These are phyloP conservation scores for Morella rubra DNA, from an alignment of 306 rosid genomes.

Conservation along the genomic window DNA sequence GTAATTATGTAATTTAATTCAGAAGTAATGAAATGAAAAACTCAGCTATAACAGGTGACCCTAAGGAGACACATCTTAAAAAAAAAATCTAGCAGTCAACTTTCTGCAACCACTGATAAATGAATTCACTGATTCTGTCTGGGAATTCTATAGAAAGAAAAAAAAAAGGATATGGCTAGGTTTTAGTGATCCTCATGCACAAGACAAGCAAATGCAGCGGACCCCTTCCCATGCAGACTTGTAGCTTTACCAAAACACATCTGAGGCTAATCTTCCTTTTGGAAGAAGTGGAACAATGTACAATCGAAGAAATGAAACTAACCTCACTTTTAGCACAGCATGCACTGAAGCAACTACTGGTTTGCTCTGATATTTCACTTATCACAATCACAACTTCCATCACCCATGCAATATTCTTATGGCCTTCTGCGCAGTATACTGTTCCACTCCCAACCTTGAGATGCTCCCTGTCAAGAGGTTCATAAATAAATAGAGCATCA, in stretches of 20 bases:
- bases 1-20: not conserved
- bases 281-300: conserved; percentile 20
- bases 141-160: not conserved
- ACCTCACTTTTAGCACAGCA: conserved; percentile 65
- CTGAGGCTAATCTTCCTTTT: not conserved
- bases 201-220: not conserved
- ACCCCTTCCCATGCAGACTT: not conserved
- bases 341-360: conserved; percentile 47
- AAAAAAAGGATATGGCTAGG: not conserved
- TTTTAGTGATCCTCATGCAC: not conserved
- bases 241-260: not conserved
- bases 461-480: conserved; percentile 52
- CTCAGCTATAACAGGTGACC: not conserved
- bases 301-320: conserved; percentile 15
- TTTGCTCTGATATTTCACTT: conserved; percentile 53
- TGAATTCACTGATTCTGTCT: not conserved
- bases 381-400: conserved; percentile 71
- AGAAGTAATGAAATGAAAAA: not conserved
- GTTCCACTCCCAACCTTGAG: conserved; percentile 79
- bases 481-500: conserved; percentile 14
- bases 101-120: not conserved
- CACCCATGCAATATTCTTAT: conserved; percentile 40
- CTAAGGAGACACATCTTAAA: not conserved
- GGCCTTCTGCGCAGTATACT: conserved; percentile 47
- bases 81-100: not conserved